Percentiles rank a stretch among this genome's conserved stretches.
Conservation (phyloP, 208 protist genomes). For the Crithidia bombi region DNA sequence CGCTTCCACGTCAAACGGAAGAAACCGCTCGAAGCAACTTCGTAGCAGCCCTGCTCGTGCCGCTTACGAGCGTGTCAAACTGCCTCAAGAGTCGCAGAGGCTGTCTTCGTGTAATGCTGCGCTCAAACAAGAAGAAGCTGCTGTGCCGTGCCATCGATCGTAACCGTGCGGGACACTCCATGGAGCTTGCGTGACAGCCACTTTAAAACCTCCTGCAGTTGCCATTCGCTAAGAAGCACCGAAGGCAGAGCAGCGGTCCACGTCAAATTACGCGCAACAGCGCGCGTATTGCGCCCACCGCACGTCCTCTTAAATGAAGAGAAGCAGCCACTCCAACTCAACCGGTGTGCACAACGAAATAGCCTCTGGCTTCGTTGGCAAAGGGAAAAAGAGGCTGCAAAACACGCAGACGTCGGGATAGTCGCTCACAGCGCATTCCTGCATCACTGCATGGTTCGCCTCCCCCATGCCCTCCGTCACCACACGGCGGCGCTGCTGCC, state of each 20-base stretch:
- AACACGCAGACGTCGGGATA: constrained; percentile 9
- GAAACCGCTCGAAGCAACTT: constrained; percentile 12
- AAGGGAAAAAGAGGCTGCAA: not conserved
- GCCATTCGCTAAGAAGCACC: constrained; percentile 5
- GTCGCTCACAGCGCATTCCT: not conserved
- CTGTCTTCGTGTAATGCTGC: not conserved
- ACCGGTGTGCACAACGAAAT: constrained; percentile 8
- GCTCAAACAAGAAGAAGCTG: not conserved
- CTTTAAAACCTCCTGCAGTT: constrained; percentile 1
- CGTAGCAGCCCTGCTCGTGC: constrained; percentile 6
- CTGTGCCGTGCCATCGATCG: not conserved
- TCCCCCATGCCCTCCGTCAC: not conserved
- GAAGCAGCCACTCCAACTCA: not conserved
- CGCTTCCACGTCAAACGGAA: constrained; percentile 5
- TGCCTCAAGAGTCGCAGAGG: not conserved
- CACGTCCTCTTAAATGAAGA: not conserved
- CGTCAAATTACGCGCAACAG: not conserved
- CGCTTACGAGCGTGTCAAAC: not conserved
- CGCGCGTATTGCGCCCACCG: not conserved
- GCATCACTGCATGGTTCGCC: not conserved
- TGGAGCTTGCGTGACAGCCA: constrained; percentile 9
- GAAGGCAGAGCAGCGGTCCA: not conserved
- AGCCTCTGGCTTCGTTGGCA: not conserved
- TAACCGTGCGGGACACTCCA: not conserved
- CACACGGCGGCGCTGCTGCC: not conserved